Conservation (phyloP, 164 flowering plant genomes). For the Chimonanthus salicifolius region DNA sequence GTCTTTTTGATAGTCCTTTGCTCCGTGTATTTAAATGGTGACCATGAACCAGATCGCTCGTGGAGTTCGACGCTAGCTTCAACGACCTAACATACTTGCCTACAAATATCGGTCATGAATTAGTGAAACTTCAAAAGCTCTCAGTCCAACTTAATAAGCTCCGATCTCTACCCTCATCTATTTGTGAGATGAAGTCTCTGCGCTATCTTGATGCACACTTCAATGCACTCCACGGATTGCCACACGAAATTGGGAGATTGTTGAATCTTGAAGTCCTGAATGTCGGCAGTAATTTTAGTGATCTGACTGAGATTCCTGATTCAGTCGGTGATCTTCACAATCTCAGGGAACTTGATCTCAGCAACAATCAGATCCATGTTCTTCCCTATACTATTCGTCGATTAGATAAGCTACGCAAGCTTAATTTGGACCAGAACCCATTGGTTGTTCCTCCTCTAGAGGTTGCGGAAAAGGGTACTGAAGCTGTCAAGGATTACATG, state of each 20-base stretch:
- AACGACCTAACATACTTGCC: constrained; percentile 72
- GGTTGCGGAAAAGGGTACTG: constrained; percentile 62
- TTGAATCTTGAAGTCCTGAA: constrained; percentile 66
- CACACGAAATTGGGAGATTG: constrained; percentile 62
- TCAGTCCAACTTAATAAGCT: constrained; percentile 70
- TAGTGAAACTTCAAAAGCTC: constrained; percentile 57
- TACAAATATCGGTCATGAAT: constrained; percentile 73
- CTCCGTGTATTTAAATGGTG: not conserved
- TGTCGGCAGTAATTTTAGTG: constrained; percentile 80
- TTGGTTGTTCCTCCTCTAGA: constrained; percentile 66
- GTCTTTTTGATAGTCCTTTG: not conserved
- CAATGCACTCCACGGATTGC: constrained; percentile 87
- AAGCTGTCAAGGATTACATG: constrained; percentile 77
- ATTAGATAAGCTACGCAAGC: constrained; percentile 61
- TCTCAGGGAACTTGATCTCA: constrained; percentile 81
- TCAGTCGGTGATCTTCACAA: constrained; percentile 72
- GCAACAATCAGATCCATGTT: constrained; percentile 83
- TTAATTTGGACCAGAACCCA: constrained; percentile 85
- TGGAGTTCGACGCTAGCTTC: constrained; percentile 80
- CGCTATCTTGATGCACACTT: constrained; percentile 72
- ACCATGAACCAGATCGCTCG: constrained; percentile 53
- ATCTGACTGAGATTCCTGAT: constrained; percentile 76
- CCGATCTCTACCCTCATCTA: constrained; percentile 72
- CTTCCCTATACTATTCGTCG: constrained; percentile 81
- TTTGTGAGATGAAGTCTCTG: constrained; percentile 81